Evolutionary conservation across 163 green algal genomes (phyloP).

Genomic region (Picocystis sp.): DNA sequence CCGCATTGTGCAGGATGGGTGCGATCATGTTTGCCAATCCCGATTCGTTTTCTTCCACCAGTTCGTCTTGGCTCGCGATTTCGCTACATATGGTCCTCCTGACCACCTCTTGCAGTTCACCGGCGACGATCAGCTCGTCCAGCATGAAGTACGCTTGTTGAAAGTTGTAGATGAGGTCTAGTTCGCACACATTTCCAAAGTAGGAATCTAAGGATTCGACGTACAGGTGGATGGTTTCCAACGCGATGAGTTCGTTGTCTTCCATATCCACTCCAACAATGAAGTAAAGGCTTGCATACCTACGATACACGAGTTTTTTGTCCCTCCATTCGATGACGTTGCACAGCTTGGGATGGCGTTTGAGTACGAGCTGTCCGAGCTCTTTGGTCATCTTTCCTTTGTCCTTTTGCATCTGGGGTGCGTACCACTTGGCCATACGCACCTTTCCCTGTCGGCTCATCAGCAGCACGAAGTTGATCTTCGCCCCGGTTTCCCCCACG

Average conservation of each 20-base stretch:
- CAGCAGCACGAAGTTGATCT: slow-evolving; percentile 93
- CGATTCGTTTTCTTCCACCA: slow-evolving; percentile 54
- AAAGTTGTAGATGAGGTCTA: slow-evolving; percentile 99
- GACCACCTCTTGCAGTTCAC: slow-evolving; percentile 84
- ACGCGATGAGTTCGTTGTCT: slow-evolving; percentile 91
- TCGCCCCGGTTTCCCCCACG: background rate
- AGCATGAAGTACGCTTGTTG: slow-evolving; percentile 96
- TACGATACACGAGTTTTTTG: slow-evolving; percentile 49
- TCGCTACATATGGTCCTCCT: slow-evolving; percentile 52
- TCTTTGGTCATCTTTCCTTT: slow-evolving; percentile 55
- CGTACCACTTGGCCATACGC: slow-evolving; percentile 93
- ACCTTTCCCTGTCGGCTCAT: slow-evolving; percentile 95
- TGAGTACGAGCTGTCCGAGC: slow-evolving; percentile 7
- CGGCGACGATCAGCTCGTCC: slow-evolving; percentile 87
- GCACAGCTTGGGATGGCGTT: slow-evolving; percentile 55
- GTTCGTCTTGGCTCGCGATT: slow-evolving; percentile 63
- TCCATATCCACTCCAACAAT: slow-evolving; percentile 58
- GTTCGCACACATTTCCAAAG: slow-evolving; percentile 97
- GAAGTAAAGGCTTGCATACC: slow-evolving; percentile 97
- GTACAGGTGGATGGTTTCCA: slow-evolving; percentile 92
- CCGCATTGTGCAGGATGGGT: too few relatives aligned
- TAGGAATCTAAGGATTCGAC: slow-evolving; percentile 82
- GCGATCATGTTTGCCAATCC: slow-evolving; percentile 7
- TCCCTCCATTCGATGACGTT: slow-evolving; percentile 93
- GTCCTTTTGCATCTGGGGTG: slow-evolving; percentile 84